Evolutionary conservation across 306 rosid species (phyloP).

Genomic region (Crotalaria pallida): DNA sequence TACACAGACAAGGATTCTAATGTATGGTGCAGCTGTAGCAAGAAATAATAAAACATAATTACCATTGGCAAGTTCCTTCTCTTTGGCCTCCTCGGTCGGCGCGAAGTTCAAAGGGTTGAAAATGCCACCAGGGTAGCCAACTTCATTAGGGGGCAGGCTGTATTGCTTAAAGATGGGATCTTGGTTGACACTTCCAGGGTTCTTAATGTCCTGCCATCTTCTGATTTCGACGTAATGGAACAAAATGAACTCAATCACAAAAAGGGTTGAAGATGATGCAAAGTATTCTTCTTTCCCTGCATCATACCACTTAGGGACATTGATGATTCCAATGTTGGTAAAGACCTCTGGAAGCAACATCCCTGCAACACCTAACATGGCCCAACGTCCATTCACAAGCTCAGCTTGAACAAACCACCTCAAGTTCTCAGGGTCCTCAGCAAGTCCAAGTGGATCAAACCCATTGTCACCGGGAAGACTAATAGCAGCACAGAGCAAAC

Average conservation of each 20-base stretch:
- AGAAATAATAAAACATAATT: background rate
- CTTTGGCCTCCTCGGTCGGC: conserved; percentile 87
- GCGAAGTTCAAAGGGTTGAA: conserved; percentile 96
- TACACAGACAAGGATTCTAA: background rate
- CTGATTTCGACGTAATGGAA: conserved; percentile 96
- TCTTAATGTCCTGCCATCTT: conserved; percentile 98
- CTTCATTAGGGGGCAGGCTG: conserved; percentile 72
- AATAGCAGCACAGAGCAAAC: conserved; percentile 7
- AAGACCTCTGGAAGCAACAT: conserved; percentile 93
- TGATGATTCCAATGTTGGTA: conserved; percentile 65
- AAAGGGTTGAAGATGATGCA: conserved; percentile 90
- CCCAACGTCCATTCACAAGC: conserved; percentile 91
- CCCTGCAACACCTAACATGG: conserved; percentile 96
- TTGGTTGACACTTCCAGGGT: conserved; percentile 97
- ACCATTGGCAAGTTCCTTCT: conserved; percentile 97
- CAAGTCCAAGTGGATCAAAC: conserved; percentile 85
- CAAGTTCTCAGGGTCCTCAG: conserved; percentile 97
- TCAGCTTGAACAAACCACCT: conserved; percentile 89
- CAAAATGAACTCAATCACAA: conserved; percentile 93
- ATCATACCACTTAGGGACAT: conserved; percentile 87
- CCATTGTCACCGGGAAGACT: conserved; percentile 99
- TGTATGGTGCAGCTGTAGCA: background rate
- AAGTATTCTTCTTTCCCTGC: conserved; percentile 90
- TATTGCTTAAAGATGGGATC: conserved; percentile 99
- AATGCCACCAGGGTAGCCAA: conserved; percentile 89